Evolutionary conservation across 306 rosid genomes (phyloP).

Genomic region (Abrus pulchellus): DNA sequence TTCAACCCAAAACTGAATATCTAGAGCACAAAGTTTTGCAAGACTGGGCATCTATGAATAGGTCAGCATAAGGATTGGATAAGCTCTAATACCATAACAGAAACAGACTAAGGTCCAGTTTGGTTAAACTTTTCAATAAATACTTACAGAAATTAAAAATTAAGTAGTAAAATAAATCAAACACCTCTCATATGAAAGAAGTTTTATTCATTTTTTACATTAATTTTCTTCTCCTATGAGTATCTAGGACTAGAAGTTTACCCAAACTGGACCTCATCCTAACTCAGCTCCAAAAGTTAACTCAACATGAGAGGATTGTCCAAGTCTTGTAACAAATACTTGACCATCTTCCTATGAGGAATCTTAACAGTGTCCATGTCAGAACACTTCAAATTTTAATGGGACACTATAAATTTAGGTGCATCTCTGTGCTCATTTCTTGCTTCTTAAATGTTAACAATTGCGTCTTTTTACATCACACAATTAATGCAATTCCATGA

Average conservation of each 20-base stretch:
- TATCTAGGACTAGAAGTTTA: no score
- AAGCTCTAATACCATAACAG: neutral
- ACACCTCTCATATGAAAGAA: no score
- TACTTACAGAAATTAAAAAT: no score
- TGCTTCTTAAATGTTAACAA: constrained; percentile 2
- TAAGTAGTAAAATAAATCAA: no score
- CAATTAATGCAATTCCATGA: neutral
- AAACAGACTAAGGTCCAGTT: neutral
- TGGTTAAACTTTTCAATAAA: no score
- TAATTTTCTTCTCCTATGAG: no score
- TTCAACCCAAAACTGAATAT: neutral
- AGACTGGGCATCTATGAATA: neutral
- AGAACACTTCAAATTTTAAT: constrained; percentile 28
- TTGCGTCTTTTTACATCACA: neutral
- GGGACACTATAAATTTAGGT: neutral
- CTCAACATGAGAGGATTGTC: neutral
- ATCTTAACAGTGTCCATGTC: neutral
- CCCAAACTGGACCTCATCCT: neutral
- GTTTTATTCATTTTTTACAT: no score
- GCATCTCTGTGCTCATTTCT: neutral
- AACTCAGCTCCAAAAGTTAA: neutral
- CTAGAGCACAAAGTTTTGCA: neutral
- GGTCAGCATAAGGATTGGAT: neutral
- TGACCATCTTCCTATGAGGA: neutral
- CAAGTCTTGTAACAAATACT: neutral